Evolutionary conservation across 352 stramenopile species (phyloP).

Genomic region (Nothophytophthora sp.): DNA sequence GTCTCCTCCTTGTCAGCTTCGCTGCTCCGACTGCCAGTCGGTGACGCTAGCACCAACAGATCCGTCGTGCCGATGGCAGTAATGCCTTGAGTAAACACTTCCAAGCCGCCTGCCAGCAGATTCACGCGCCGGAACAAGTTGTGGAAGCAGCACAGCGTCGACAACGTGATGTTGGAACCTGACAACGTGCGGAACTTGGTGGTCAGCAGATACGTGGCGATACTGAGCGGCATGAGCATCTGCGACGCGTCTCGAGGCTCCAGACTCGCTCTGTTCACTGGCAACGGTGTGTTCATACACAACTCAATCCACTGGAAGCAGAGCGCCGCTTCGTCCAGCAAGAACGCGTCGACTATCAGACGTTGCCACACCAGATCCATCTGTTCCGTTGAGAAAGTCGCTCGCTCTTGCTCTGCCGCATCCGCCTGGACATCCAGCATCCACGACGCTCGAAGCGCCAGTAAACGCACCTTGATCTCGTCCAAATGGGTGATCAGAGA

Average conservation of each 20-base stretch:
- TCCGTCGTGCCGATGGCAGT: neutral
- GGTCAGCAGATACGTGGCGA: conserved; percentile 35
- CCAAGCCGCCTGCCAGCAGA: conserved; percentile 31
- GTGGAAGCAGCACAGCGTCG: conserved; percentile 68
- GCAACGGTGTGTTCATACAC: conserved; percentile 43
- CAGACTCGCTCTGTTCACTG: neutral
- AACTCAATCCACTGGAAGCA: conserved; percentile 81
- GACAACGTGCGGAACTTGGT: conserved; percentile 47
- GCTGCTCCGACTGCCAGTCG: conserved; percentile 10
- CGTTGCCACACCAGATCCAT: conserved; percentile 48
- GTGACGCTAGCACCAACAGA: conserved; percentile 1
- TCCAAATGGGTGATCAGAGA: conserved; percentile 25
- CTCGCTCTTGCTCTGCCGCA: neutral
- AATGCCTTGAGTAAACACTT: conserved; percentile 20
- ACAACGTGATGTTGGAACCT: conserved; percentile 35
- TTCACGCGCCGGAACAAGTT: conserved; percentile 71
- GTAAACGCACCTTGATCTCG: conserved; percentile 43
- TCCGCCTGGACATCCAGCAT: conserved; percentile 30
- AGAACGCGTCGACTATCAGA: conserved; percentile 32
- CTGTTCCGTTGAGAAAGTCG: conserved; percentile 15
- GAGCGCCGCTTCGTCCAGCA: conserved; percentile 52
- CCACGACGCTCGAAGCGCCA: conserved; percentile 61
- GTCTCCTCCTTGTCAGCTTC: conserved; percentile 13
- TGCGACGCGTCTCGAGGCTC: neutral
- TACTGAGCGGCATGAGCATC: conserved; percentile 24